Conservation (phyloP, 1,139 yeast genomes). For the Pneumocystis jirovecii region DNA sequence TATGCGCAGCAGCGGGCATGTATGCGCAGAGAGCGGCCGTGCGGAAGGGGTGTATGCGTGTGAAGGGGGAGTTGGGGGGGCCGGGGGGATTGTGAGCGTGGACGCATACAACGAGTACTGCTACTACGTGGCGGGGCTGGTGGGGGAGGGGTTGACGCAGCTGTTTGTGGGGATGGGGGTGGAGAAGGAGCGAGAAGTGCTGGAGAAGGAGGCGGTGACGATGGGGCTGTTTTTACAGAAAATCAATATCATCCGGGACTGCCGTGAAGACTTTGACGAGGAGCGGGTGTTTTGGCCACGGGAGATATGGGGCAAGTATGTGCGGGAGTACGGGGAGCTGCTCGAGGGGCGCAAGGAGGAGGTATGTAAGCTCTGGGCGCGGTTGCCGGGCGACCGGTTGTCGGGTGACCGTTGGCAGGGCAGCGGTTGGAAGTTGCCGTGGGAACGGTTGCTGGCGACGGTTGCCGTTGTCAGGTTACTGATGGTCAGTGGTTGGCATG, state of each 20-base stretch:
- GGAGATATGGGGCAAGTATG: constrained; percentile 79
- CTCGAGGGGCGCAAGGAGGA: too few relatives aligned
- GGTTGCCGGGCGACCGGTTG: too few relatives aligned
- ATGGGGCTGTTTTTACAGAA: constrained; percentile 95
- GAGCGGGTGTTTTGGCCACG: constrained; percentile 95
- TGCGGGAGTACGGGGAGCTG: constrained; percentile 18
- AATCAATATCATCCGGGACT: constrained; percentile 91
- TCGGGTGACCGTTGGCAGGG: too few relatives aligned
- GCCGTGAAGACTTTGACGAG: constrained; percentile 78
- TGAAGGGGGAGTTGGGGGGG: too few relatives aligned
- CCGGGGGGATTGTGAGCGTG: constrained; percentile 49
- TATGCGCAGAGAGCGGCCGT: too few relatives aligned
- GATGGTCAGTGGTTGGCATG: too few relatives aligned
- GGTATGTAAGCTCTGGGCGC: too few relatives aligned
- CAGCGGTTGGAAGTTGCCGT: too few relatives aligned
- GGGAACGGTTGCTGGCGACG: too few relatives aligned
- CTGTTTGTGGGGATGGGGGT: constrained; percentile 58
- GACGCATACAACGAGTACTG: constrained; percentile 82
- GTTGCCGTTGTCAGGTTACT: too few relatives aligned
- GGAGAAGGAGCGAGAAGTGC: constrained; percentile 8
- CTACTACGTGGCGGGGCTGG: constrained; percentile 94
- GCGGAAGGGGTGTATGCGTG: too few relatives aligned
- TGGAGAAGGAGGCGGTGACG: constrained; percentile 38
- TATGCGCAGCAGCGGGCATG: too few relatives aligned
- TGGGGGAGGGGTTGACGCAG: constrained; percentile 87